These are phyloP conservation scores for Physaria fendleri DNA, from an alignment of 345 rosid genomes.

Conservation along the genomic window DNA sequence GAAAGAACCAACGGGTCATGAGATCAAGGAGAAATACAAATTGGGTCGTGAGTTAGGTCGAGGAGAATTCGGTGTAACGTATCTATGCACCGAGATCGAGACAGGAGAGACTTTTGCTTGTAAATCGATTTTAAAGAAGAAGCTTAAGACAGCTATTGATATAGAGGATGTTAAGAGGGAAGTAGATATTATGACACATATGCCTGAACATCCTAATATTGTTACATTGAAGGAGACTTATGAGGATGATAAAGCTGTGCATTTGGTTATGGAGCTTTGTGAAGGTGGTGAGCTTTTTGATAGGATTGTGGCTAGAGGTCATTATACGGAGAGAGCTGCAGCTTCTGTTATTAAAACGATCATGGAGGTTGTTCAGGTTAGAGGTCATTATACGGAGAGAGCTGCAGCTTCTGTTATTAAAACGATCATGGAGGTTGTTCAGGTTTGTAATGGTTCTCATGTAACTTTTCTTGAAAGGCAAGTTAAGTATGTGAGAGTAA, in stretches of 20 bases:
- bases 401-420: slow-evolving; percentile 76
- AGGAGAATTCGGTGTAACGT: slow-evolving; percentile 84
- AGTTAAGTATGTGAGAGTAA: not conserved
- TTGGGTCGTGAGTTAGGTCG: slow-evolving; percentile 89
- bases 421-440: slow-evolving; percentile 77
- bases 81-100: slow-evolving; percentile 63
- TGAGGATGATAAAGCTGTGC: slow-evolving; percentile 88
- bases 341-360: slow-evolving; percentile 72
- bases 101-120: slow-evolving; percentile 61
- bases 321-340: slow-evolving; percentile 92
- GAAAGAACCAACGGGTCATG: slow-evolving; percentile 70
- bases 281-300: slow-evolving; percentile 95
- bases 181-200: slow-evolving; percentile 81
- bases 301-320: slow-evolving; percentile 88
- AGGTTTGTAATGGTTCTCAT: too few relatives aligned
- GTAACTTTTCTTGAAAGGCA: not conserved
- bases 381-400: slow-evolving; percentile 94
- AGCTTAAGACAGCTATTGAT: slow-evolving; percentile 72
- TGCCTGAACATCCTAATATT: slow-evolving; percentile 67
- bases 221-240: slow-evolving; percentile 67
- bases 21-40: slow-evolving; percentile 54
- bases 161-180: slow-evolving; percentile 90
- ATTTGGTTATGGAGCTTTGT: slow-evolving; percentile 91
- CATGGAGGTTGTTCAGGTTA: slow-evolving; percentile 62
- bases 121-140: slow-evolving; percentile 84